Evolutionary conservation across 2,329 filamentous ascomycete genomes (phyloP).

Genomic region (Penicillium sclerotiorum): DNA sequence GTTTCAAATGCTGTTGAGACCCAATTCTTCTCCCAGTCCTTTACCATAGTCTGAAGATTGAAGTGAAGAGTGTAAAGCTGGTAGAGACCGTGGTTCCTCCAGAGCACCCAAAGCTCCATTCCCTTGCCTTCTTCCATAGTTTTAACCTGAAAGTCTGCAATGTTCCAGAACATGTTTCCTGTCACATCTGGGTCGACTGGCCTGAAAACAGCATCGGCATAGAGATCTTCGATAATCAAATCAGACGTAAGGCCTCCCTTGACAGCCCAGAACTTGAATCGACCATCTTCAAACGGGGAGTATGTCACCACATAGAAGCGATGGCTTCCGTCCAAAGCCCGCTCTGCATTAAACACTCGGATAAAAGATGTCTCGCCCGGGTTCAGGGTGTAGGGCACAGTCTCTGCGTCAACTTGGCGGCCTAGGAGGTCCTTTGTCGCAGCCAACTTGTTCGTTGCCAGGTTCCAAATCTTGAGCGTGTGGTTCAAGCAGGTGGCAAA

Average conservation of each 20-base stretch:
- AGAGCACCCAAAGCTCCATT: conserved; percentile 72
- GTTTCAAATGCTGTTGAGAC: conserved; percentile 66
- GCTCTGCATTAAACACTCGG: conserved; percentile 65
- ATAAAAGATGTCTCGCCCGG: conserved; percentile 77
- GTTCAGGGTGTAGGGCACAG: conserved; percentile 74
- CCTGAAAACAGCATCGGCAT: conserved; percentile 63
- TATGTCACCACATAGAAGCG: conserved; percentile 74
- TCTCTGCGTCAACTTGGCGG: conserved; percentile 65
- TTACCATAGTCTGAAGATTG: conserved; percentile 63
- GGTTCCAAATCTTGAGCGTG: conserved; percentile 84
- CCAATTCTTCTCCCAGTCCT: conserved; percentile 71
- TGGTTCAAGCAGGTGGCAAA: conserved; percentile 91
- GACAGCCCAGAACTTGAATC: conserved; percentile 92
- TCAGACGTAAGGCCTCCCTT: conserved; percentile 61
- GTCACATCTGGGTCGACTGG: conserved; percentile 65
- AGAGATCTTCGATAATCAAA: conserved; percentile 71
- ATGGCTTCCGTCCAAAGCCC: conserved; percentile 49
- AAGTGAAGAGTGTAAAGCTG: conserved; percentile 74
- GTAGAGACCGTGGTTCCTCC: conserved; percentile 83
- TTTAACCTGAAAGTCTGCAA: conserved; percentile 73
- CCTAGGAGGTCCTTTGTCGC: conserved; percentile 77
- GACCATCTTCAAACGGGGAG: conserved; percentile 81
- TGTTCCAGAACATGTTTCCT: conserved; percentile 75
- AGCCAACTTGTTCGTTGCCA: conserved; percentile 75
- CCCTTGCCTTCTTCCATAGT: conserved; percentile 55